Conservation (phyloP, 2,329 filamentous ascomycete genomes). For the Aspergillus sp. region DNA sequence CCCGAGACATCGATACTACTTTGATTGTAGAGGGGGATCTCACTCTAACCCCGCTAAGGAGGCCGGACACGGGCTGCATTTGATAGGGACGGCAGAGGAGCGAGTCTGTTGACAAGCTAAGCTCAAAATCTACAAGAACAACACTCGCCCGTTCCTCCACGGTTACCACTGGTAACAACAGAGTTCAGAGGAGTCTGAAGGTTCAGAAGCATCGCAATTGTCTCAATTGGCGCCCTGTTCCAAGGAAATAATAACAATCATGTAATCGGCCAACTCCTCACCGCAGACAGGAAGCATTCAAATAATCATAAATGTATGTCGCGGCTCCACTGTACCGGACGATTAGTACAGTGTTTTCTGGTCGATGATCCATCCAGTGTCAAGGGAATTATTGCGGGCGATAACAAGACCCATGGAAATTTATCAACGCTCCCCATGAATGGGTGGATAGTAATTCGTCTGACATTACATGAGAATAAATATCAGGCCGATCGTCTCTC, state of each 20-base stretch:
- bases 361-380: not conserved
- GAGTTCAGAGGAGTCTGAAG: not conserved
- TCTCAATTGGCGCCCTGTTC: not conserved
- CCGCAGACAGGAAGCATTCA: slow-evolving; percentile 6
- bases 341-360: slow-evolving; percentile 1
- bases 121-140: slow-evolving; percentile 14
- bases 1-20: not conserved
- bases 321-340: slow-evolving; percentile 27
- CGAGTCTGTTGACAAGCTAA: slow-evolving; percentile 18
- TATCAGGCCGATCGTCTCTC: slow-evolving; percentile 15
- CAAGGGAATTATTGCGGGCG: not conserved
- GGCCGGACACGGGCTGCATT: slow-evolving; percentile 3
- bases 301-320: slow-evolving; percentile 4
- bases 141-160: slow-evolving; percentile 3
- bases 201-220: not conserved
- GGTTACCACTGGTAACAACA: slow-evolving; percentile 18
- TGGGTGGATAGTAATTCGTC: not conserved
- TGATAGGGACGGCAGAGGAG: slow-evolving; percentile 23
- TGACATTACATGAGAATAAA: slow-evolving; percentile 24
- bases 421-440: not conserved
- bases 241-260: not conserved
- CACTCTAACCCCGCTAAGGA: slow-evolving; percentile 6
- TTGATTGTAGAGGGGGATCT: not conserved
- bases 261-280: slow-evolving; percentile 13
- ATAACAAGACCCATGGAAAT: slow-evolving; percentile 21